Conservation (phyloP, 2,329 filamentous ascomycete genomes). For the Polytolypa hystricis region DNA sequence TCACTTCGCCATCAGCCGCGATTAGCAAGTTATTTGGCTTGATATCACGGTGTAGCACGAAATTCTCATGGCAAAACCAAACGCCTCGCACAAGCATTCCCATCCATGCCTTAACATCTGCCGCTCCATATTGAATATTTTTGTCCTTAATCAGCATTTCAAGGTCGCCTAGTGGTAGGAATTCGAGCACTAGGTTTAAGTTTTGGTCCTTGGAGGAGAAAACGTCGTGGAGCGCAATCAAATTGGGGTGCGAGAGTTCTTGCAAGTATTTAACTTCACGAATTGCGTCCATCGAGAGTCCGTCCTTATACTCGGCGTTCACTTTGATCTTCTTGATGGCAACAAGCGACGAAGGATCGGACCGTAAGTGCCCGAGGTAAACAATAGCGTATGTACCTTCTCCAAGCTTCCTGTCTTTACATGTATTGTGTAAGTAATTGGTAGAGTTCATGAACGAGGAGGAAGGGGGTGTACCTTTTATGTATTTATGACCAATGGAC, state of each 20-base stretch:
- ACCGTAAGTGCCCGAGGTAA: slow-evolving; percentile 70
- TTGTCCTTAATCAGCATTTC: slow-evolving; percentile 88
- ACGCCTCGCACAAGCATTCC: slow-evolving; percentile 87
- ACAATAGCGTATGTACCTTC: slow-evolving; percentile 97
- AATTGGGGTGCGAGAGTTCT: slow-evolving; percentile 88
- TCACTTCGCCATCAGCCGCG: slow-evolving; percentile 82
- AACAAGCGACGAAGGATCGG: slow-evolving; percentile 61
- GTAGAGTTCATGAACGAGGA: slow-evolving; percentile 2
- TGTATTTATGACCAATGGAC: slow-evolving; percentile 74
- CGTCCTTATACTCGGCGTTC: slow-evolving; percentile 60
- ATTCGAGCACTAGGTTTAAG: slow-evolving; percentile 90
- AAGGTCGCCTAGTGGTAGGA: slow-evolving; percentile 82
- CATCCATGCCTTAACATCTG: slow-evolving; percentile 98
- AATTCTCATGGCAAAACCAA: slow-evolving; percentile 95
- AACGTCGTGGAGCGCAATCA: slow-evolving; percentile 83
- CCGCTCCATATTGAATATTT: slow-evolving; percentile 68
- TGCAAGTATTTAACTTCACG: slow-evolving; percentile 93
- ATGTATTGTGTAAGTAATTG: background rate
- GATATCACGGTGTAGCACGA: slow-evolving; percentile 90
- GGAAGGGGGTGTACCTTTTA: slow-evolving; percentile 53
- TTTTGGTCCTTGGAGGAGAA: slow-evolving; percentile 96
- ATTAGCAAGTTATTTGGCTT: slow-evolving; percentile 98
- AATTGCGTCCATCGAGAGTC: slow-evolving; percentile 86
- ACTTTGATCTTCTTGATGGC: slow-evolving; percentile 52
- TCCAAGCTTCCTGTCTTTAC: slow-evolving; percentile 71